phyloP scores from a whole-genome alignment of 2,329 filamentous ascomycete species.

The Fusarium protoensiforme region DNA sequence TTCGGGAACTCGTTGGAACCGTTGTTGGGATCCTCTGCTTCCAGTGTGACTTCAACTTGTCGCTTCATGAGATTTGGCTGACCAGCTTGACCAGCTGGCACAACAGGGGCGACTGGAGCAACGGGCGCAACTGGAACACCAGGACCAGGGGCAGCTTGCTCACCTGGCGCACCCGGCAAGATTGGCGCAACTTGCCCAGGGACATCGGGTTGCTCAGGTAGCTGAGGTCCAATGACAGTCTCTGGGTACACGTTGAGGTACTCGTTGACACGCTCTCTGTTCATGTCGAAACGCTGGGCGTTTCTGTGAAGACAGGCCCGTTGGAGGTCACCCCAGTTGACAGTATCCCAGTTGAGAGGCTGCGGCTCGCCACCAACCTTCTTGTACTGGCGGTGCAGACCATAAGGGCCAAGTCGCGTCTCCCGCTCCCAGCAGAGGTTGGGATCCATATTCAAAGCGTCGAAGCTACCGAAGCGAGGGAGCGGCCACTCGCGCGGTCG shows the following conservation, averaged over 20 bases:
- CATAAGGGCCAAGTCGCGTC: conserved; percentile 76
- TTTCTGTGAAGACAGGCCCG: conserved; percentile 74
- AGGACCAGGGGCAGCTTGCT: background rate
- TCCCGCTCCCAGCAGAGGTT: conserved; percentile 76
- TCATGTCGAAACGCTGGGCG: conserved; percentile 68
- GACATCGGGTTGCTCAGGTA: conserved; percentile 16
- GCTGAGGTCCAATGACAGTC: conserved; percentile 34
- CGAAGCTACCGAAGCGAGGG: conserved; percentile 72
- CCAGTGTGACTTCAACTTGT: background rate
- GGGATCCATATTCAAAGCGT: conserved; percentile 68
- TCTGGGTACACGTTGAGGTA: conserved; percentile 57
- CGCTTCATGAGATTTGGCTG: conserved; percentile 22
- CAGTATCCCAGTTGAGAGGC: conserved; percentile 67
- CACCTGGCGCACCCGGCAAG: background rate
- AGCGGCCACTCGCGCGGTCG: conserved; percentile 68
- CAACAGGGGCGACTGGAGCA: background rate
- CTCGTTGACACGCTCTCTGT: conserved; percentile 54
- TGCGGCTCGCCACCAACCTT: conserved; percentile 53
- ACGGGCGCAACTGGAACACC: background rate
- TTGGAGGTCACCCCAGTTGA: conserved; percentile 79
- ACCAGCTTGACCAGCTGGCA: background rate
- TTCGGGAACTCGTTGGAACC: background rate
- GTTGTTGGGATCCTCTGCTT: background rate
- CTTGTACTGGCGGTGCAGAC: conserved; percentile 61
- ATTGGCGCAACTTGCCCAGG: background rate